Percentiles rank a stretch among this genome's conserved stretches.
Conservation (phyloP, 2,329 filamentous ascomycete genomes). For the Beauveria australis region DNA sequence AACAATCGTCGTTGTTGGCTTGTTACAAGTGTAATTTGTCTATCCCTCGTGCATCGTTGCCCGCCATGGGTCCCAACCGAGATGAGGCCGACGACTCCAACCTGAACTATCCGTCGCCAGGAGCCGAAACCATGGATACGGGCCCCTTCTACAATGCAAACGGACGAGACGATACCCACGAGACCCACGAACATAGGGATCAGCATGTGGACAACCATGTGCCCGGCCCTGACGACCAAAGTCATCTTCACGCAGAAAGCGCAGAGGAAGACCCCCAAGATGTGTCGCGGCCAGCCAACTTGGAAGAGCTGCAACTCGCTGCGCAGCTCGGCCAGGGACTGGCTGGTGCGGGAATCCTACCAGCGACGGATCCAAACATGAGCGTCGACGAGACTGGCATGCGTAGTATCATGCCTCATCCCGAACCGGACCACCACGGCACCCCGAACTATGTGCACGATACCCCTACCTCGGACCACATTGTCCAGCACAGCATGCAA, state of each 20-base stretch:
- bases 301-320: slow-evolving; percentile 50
- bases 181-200: slow-evolving; percentile 21
- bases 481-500: slow-evolving; percentile 28
- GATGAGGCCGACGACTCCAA: slow-evolving; percentile 29
- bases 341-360: slow-evolving; percentile 39
- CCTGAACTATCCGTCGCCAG: slow-evolving; percentile 39
- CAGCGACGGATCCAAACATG: slow-evolving; percentile 37
- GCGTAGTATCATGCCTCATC: slow-evolving; percentile 36
- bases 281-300: slow-evolving; percentile 34
- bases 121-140: slow-evolving; percentile 34
- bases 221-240: slow-evolving; percentile 18
- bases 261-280: slow-evolving; percentile 31
- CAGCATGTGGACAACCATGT: slow-evolving; percentile 9
- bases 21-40: not conserved
- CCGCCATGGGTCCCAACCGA: slow-evolving; percentile 25
- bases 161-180: slow-evolving; percentile 24
- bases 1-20: not conserved
- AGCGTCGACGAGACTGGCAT: slow-evolving; percentile 34
- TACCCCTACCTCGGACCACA: slow-evolving; percentile 26
- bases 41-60: not conserved
- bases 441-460: slow-evolving; percentile 30
- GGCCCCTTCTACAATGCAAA: slow-evolving; percentile 36
- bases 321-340: slow-evolving; percentile 50
- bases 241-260: slow-evolving; percentile 22
- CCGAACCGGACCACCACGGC: slow-evolving; percentile 30